A percentile compares a stretch with the other conserved stretches of the same genome.
Evolutionary conservation across 345 rosid genomes (phyloP).

Genomic region (Aquilaria malaccensis): DNA sequence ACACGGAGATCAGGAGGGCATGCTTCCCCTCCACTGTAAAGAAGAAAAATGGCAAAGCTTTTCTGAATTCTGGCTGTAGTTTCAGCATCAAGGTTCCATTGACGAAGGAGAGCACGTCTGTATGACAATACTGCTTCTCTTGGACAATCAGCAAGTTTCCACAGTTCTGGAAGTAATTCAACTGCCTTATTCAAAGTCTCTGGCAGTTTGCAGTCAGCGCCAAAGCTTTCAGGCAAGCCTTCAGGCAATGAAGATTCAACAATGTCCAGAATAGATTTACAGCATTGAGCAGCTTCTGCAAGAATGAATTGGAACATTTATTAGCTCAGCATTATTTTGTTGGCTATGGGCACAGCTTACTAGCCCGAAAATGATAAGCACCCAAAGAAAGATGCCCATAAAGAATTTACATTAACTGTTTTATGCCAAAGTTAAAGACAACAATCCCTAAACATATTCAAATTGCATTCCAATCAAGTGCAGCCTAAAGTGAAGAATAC

Average conservation of each 20-base stretch:
- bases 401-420: too few relatives aligned
- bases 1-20: slow-evolving; percentile 62
- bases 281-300: slow-evolving; percentile 93
- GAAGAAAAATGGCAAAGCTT: slow-evolving; percentile 63
- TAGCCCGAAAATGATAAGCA: not conserved
- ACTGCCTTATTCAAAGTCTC: slow-evolving; percentile 69
- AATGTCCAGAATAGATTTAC: slow-evolving; percentile 73
- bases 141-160: slow-evolving; percentile 60
- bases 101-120: slow-evolving; percentile 58
- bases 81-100: slow-evolving; percentile 62
- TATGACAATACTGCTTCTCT: slow-evolving; percentile 63
- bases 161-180: slow-evolving; percentile 78
- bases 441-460: too few relatives aligned
- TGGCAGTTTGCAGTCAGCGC: slow-evolving; percentile 66
- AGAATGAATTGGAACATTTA: slow-evolving; percentile 21
- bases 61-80: slow-evolving; percentile 65
- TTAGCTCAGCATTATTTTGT: slow-evolving; percentile 18
- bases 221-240: slow-evolving; percentile 64
- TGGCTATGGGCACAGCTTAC: not conserved
- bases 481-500: not conserved
- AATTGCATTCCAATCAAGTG: too few relatives aligned
- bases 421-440: too few relatives aligned
- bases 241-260: slow-evolving; percentile 70
- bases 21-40: slow-evolving; percentile 82
- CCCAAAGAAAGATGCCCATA: not conserved